Conservation (phyloP, 108 stramenopile genomes). For the Parietichytrium sp. region DNA sequence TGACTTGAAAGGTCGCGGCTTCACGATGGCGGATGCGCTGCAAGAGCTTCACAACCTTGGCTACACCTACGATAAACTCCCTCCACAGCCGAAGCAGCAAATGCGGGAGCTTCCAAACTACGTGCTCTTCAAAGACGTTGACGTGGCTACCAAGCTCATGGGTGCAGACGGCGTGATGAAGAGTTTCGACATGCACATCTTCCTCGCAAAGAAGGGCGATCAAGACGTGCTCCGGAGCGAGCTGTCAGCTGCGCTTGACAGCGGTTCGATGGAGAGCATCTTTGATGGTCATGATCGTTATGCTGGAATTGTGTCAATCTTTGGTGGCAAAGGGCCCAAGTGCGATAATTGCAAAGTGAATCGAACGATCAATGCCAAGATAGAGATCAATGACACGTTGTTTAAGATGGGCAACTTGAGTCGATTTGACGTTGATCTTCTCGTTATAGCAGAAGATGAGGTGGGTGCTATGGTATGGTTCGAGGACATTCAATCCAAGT, state of each 20-base stretch:
- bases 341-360: neutral
- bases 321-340: neutral
- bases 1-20: neutral
- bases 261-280: neutral
- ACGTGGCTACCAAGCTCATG: neutral
- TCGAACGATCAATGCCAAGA: neutral
- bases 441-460: neutral
- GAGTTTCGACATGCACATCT: neutral
- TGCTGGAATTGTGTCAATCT: neutral
- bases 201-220: neutral
- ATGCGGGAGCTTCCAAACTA: neutral
- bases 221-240: neutral
- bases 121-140: neutral
- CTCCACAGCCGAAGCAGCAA: neutral
- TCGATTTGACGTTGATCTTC: neutral
- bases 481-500: neutral
- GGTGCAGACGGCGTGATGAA: neutral
- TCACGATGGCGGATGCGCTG: neutral
- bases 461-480: neutral
- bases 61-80: neutral
- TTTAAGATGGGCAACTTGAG: too few species aligned
- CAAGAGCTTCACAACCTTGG: neutral
- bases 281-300: neutral
- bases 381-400: neutral
- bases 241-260: neutral